These are phyloP conservation scores for Alternaria infectoria DNA, from an alignment of 2,329 filamentous ascomycete genomes.

Conservation along the genomic window DNA sequence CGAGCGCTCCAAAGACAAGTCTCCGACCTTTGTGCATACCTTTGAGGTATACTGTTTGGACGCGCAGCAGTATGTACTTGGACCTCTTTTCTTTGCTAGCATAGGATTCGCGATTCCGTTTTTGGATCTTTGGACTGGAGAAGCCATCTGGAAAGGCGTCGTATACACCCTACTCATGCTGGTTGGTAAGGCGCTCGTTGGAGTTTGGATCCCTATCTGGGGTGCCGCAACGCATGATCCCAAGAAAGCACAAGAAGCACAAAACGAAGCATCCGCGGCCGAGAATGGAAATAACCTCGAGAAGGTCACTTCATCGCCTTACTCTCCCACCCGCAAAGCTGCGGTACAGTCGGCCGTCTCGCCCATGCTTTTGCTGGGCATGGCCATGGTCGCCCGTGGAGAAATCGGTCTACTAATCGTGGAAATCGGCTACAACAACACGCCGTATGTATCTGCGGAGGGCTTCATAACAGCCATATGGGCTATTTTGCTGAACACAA, in stretches of 20 bases:
- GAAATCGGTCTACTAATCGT: constrained; percentile 40
- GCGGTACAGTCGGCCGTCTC: constrained; percentile 10
- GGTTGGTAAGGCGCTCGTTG: constrained; percentile 18
- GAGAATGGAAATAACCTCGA: not conserved
- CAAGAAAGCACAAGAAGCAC: constrained; percentile 10
- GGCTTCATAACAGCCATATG: constrained; percentile 34
- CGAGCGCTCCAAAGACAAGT: constrained; percentile 33
- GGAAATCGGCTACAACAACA: constrained; percentile 38
- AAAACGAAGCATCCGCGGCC: not conserved
- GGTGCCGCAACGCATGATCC: constrained; percentile 6
- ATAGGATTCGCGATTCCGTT: constrained; percentile 42
- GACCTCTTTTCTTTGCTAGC: constrained; percentile 39
- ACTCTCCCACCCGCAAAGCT: constrained; percentile 7
- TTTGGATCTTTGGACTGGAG: constrained; percentile 34
- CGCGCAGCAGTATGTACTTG: constrained; percentile 51
- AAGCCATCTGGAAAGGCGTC: constrained; percentile 36
- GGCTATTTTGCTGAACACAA: constrained; percentile 34
- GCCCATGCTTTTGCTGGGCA: constrained; percentile 24
- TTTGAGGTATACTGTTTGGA: constrained; percentile 53
- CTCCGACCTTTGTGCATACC: constrained; percentile 38
- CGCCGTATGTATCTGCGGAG: constrained; percentile 28
- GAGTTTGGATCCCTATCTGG: constrained; percentile 15
- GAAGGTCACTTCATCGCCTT: constrained; percentile 4
- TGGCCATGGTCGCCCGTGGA: constrained; percentile 35
- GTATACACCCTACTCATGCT: constrained; percentile 39